Evolutionary conservation across 2,329 filamentous ascomycete genomes (phyloP), one percentile per base, ranked within the genome.

Genomic region (Clarireedia monteithiana): DNA sequence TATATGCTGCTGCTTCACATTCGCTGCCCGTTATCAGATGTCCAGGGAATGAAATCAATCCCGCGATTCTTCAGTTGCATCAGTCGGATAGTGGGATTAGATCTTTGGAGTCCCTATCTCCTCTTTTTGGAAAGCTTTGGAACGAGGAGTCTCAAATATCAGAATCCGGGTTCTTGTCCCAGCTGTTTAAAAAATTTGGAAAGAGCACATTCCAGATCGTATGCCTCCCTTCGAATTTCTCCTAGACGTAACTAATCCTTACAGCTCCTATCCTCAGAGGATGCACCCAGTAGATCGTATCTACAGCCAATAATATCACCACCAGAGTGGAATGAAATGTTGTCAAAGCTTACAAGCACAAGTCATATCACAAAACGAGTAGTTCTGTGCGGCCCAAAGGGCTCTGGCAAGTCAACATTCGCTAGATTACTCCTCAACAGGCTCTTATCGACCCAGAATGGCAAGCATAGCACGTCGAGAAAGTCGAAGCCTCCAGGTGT

Each of bases 401-500:
- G 81, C 0, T 82, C 86, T 2, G 88, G 88, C 2, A 91, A 91
- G 66, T 91, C 88, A 1, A 90, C 86, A 0, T 88, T 91, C 67
- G 79, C 81, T 12, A 81, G 80, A 48, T 69, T 89, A 4, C 72
- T 91, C 2, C 71, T 78, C 7, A 91, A 91, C 64, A 78, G 81
- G 10, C 71, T 89, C 7, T 69, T 89, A 64, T 64, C 63, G 55
- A 40, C n/a, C 24, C 27, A 36, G 15, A 48, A 54, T 34, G 51
- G 46, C 12, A 26, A 10, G 3, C n/a, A 17, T 15, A 24, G 15
- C 15, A 38, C 38, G 30, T 36, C 23, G 7, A 34, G 39, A 9
- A 48, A 47, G 34, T 57, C 7, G 60, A 44, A 30, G 15, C 58
- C 59, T 55, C 59, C 63, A 62, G 68, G 65, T 20, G 70, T 50